Base-by-base conservation (phyloP, 805 yeast species). In the Cyberlindnera samutprakarnensis region DNA sequence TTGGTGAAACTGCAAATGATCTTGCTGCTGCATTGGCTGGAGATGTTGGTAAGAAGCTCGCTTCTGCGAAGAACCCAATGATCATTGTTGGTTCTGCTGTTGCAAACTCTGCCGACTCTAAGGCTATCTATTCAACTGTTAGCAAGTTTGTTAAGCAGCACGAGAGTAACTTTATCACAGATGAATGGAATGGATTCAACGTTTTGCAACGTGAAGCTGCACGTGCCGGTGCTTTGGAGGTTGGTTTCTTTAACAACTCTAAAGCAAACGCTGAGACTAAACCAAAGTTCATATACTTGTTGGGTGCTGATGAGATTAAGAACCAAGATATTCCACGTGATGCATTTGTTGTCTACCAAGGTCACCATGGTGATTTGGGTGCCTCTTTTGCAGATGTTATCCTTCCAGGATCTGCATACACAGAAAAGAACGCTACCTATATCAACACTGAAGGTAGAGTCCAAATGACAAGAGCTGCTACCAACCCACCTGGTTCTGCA, bases 371-470 rank as follows among this genome's bases (percentile, higher is more conserved):
- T 62, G 95, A 84, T 48, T 58, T 71, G 15, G 95, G 95, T 46
- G 95, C 95, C 18, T 77, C 90, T 7, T 71, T 75, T 46, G 95
- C 95, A 27, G 94, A 84, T 57, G 94, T 84, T 27, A 72, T 84
- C 38, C 70, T 84, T 44, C 95, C 95, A 28, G 88, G 88, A 29
- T 70, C 88, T 22, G 94, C 95, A 24, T 85, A 79, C 70, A 85
- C 95, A 24, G 95, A 84, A 59, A 85, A 84, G 61, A 64, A 76
- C 18, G 87, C 83, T 36, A 85, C 92, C 5, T 84, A 73, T 57
- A 88, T 84, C 43, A 84, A 84, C 63, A 85, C 94, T 23, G 95
- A 85, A 63, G 95, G 95, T 47, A 76, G 95, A 56, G 76, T 85
- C 10, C 95, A 84, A 65, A 59, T 68, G 36, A 80, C 94, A 3